Evolutionary conservation across 371 early-diverging fungal species (phyloP).

Genomic region (Apophysomyces trapeziformis): DNA sequence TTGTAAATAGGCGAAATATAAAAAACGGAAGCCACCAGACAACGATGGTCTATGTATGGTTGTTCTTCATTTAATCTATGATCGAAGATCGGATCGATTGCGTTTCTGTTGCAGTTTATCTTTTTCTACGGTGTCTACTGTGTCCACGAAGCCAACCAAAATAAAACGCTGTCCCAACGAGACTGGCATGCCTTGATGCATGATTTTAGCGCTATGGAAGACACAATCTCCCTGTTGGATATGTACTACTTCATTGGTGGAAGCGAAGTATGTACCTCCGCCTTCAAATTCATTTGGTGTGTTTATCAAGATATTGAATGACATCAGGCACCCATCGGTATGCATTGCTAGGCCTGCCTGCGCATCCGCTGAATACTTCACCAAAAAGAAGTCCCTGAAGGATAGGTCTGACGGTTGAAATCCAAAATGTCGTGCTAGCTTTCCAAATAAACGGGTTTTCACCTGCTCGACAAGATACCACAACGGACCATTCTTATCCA

Average conservation of each 20-base stretch:
- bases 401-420: slow-evolving; percentile 47
- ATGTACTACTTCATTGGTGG: slow-evolving; percentile 33
- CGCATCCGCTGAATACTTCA: slow-evolving; percentile 48
- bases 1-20: neutral
- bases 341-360: slow-evolving; percentile 56
- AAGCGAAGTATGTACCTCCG: slow-evolving; percentile 59
- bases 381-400: slow-evolving; percentile 63
- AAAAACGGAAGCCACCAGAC: neutral
- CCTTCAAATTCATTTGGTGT: slow-evolving; percentile 57
- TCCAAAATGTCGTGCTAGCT: slow-evolving; percentile 33
- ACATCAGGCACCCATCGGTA: slow-evolving; percentile 65
- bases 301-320: slow-evolving; percentile 61
- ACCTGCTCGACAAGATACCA: slow-evolving; percentile 26
- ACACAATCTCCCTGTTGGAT: slow-evolving; percentile 55
- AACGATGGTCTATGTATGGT: neutral
- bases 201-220: slow-evolving; percentile 54
- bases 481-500: slow-evolving; percentile 10
- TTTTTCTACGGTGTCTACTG: slow-evolving; percentile 45
- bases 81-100: neutral
- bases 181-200: slow-evolving; percentile 56
- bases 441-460: slow-evolving; percentile 23
- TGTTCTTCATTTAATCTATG: neutral
- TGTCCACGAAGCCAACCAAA: slow-evolving; percentile 65
- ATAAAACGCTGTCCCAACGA: slow-evolving; percentile 50
- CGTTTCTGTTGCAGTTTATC: slow-evolving; percentile 16